Conservation (phyloP, 805 yeast genomes). For the Kazachstania psychrophila region DNA sequence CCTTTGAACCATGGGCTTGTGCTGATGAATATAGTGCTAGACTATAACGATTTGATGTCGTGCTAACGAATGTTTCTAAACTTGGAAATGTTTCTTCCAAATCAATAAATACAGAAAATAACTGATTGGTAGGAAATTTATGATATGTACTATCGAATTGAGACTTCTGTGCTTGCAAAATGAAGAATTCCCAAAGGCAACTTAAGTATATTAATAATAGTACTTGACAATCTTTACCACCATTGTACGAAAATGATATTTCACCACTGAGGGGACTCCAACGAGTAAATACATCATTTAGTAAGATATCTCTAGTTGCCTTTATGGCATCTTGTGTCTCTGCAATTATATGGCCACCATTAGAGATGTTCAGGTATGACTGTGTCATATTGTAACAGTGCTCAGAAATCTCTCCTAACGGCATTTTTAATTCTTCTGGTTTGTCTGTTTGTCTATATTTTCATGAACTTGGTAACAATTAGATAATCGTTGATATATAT, state of each 20-base stretch:
- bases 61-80: constrained; percentile 54
- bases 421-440: no score
- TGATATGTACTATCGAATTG: constrained; percentile 18
- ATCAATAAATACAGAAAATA: constrained; percentile 61
- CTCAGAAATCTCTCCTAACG: constrained; percentile 14
- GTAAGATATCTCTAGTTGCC: constrained; percentile 15
- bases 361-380: constrained; percentile 16
- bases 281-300: constrained; percentile 21
- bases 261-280: constrained; percentile 35
- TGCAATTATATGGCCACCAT: constrained; percentile 10
- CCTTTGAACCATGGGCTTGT: constrained; percentile 17
- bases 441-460: no score
- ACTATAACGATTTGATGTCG: constrained; percentile 45
- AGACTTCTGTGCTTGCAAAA: constrained; percentile 14
- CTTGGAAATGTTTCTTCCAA: constrained; percentile 65
- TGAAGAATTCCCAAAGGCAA: constrained; percentile 31
- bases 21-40: constrained; percentile 37
- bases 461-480: no score
- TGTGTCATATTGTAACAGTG: constrained; percentile 22
- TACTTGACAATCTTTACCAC: constrained; percentile 94
- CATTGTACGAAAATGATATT: constrained; percentile 79
- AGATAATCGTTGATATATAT: no score
- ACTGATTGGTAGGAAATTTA: constrained; percentile 15
- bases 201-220: constrained; percentile 70
- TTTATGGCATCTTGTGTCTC: constrained; percentile 26